Conservation (phyloP, 305 asterid species). For the Rubia tinctorum region DNA sequence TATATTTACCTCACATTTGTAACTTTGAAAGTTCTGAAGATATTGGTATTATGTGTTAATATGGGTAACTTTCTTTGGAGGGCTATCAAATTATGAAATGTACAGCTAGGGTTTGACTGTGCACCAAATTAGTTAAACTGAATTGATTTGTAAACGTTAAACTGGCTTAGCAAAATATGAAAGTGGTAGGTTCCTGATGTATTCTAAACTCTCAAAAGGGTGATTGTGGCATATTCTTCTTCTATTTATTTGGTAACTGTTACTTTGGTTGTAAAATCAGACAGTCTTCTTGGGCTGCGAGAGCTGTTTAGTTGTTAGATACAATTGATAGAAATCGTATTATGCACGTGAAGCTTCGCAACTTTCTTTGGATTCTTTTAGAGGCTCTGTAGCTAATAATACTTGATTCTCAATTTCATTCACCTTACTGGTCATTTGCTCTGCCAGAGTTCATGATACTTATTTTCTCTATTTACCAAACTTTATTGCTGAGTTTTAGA, state of each 20-base stretch:
- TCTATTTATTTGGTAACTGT: background rate
- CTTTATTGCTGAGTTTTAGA: background rate
- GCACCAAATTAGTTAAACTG: background rate
- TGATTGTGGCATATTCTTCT: background rate
- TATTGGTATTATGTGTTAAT: background rate
- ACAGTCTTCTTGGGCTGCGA: background rate
- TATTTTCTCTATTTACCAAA: background rate
- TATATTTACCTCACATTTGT: background rate
- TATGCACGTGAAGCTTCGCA: background rate
- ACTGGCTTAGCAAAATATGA: background rate
- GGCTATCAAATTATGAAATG: background rate
- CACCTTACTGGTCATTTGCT: background rate
- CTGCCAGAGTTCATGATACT: background rate
- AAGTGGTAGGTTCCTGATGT: background rate
- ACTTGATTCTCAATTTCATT: background rate
- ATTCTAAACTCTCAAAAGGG: background rate
- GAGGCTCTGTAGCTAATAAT: background rate
- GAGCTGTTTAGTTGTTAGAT: background rate
- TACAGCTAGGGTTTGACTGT: background rate
- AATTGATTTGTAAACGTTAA: background rate
- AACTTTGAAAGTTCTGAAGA: background rate
- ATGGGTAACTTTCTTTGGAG: background rate
- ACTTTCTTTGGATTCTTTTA: background rate
- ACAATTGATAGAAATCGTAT: background rate
- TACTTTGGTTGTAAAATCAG: background rate